Evolutionary conservation across 371 early-diverging fungal genomes (phyloP).

Genomic region (Syncephalastrum contaminatum): DNA sequence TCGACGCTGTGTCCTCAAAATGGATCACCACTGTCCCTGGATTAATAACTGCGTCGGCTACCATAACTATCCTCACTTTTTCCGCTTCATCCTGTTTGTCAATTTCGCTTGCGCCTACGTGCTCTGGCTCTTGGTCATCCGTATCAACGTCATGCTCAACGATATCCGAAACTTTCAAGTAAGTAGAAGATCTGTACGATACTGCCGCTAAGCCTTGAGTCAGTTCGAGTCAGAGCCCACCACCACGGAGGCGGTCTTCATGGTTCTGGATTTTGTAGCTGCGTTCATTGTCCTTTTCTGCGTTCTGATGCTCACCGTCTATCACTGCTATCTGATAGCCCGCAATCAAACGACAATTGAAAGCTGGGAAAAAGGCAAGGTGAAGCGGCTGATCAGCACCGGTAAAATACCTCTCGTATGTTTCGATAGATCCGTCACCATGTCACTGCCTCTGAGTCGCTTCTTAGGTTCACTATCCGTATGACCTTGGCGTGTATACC

Average conservation of each 20-base stretch:
- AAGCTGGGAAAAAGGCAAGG: conserved; percentile 77
- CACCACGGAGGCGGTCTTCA: conserved; percentile 59
- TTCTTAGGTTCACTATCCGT: conserved; percentile 77
- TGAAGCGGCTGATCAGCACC: conserved; percentile 64
- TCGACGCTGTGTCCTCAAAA: conserved; percentile 80
- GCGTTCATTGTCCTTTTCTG: conserved; percentile 73
- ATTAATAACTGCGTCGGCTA: conserved; percentile 96
- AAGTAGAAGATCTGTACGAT: too few relatives aligned
- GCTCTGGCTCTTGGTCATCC: conserved; percentile 23
- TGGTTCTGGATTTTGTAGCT: conserved; percentile 73
- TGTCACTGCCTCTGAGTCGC: neutral
- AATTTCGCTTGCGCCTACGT: conserved; percentile 56
- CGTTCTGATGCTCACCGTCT: conserved; percentile 79
- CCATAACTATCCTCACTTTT: conserved; percentile 83
- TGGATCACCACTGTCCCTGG: conserved; percentile 98
- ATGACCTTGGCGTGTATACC: conserved; percentile 79
- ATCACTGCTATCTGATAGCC: conserved; percentile 78
- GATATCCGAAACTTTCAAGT: conserved; percentile 40
- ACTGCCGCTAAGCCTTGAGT: neutral
- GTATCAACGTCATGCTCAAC: conserved; percentile 33
- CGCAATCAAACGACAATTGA: conserved; percentile 96
- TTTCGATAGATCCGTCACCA: neutral
- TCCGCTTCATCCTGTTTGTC: conserved; percentile 80
- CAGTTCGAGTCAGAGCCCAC: conserved; percentile 57
- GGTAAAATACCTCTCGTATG: conserved; percentile 60